Base-by-base conservation (phyloP, 2,329 filamentous ascomycete species). In the Nakataea oryzae region DNA sequence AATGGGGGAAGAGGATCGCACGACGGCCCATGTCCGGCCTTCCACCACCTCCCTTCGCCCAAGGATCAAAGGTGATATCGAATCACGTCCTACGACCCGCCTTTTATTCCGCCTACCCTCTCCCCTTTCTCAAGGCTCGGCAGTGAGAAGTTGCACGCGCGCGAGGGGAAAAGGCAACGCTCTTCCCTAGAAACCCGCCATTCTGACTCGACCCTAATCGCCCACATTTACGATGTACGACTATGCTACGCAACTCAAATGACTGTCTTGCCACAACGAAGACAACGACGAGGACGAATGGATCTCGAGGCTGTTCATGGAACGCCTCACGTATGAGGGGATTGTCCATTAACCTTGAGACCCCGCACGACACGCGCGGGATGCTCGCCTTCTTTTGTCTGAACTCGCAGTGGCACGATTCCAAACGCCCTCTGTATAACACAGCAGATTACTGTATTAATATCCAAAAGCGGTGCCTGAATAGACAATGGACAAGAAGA, bases 1-100 rank as follows among this genome's bases (percentile, higher is more conserved):
- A 75, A 78, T n/a, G 63, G 67, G 57, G 57, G 68, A 6, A 56
- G 54, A 5, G 56, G 56, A 27, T 58, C 56, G 27, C 56, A 58
- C 27, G 56, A 58, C 5, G 56, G 7, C 4, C 56, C 56, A 29
- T 58, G 56, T 58, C 56, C 56, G 28, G 56, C 56, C 5, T 58
- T 58, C 28, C 56, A 58, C 41, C 41, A 21, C 21, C 17, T 50
- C 9, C n/a, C 11, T 21, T 21, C 41, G 41, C 41, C 41, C 41
- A 50, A 50, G 41, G 41, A 21, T n/a, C 17, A 50, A 21, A 50
- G 41, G 41, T 50, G 21, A 50, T n/a, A 21, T 5, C n/a, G 41
- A 17, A 50, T 50, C 17, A 50, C n/a, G n/a, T 21, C 14, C 41
- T 50, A 21, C 41, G 41, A 50, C 5, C 41, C n/a, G 41, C 41